Base-by-base conservation (phyloP, 805 yeast genomes). In the Saturnispora zaruensis region DNA sequence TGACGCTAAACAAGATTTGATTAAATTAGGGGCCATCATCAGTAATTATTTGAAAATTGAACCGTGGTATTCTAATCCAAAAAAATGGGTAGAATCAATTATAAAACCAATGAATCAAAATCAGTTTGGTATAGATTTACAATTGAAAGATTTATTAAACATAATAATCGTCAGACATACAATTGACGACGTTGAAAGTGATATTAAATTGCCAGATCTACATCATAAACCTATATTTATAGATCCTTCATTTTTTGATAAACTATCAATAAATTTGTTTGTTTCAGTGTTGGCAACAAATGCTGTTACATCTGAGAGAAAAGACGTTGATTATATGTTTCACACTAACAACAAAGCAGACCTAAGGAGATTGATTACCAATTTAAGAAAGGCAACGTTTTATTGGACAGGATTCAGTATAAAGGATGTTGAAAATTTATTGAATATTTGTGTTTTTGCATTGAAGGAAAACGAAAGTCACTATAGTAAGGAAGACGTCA, bases 351-450 rank as follows among this genome's bases (percentile, higher is more conserved):
- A 81, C 56, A 67, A 78, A 40, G 62, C 61, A 18, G 81, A 80
- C 53, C 62, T 83, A 36, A 66, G 82, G 52, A 63, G 82, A 45
- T 68, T 83, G 54, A 74, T 83, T 11, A 73, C 77, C 4, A 83
- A 83, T 58, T 59, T 83, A 26, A 86, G 79, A 61, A 70, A 82
- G 51, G 79, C 84, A 1, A 80, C 89, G 0, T 82, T 83, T 60
- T 80, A 79, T 57, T 83, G 90, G 90, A 79, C 87, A 1, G 89
- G 88, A 0, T 83, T 83, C 59, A 71, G 82, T 11, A 70, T 72
- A 24, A 71, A 69, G 40, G 88, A 83, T 63, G 68, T 83, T 26
- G 76, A 77, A 45, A 68, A 74, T 21, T 67, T 83, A 62, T 59
- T 77, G 2, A 64, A 66, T 21, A 74, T 82, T 26, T 74, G 83